Evolutionary conservation across 306 rosid genomes (phyloP), one percentile per base, ranked within the genome.

Genomic region (Rubus idaeus): DNA sequence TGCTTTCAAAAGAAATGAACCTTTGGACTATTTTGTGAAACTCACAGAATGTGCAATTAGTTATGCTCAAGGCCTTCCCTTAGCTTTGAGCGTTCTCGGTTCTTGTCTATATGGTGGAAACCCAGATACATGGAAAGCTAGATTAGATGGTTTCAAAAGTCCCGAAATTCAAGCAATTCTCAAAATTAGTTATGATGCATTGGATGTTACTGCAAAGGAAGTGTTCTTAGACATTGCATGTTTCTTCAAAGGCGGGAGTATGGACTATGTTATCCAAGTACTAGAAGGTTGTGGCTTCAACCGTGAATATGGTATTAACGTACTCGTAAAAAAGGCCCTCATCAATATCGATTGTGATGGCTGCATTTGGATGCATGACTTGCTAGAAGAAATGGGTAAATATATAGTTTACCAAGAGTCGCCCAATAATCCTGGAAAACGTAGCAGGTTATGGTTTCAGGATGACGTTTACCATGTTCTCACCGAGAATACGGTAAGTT

Each of bases 51-150:
- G 4, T 13, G 8, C 73, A 3, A 0, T 69, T 14, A 0, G 37
- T 3, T 47, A 47, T 26, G 73, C 30, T 47, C 73, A 47, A 13
- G 23, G 44, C 44, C 58, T 69, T 23, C 90, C 90, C 35, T 2
- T 87, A 72, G 87, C 83, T 67, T 55, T 84, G 68, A 72, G 63
- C 52, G 83, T 82, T 49, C 71, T 87, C 78, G 90, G 88, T 3
- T 82, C 83, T 6, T 69, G 75, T 80, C 62, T 87, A 75, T 75
- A 18, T 44, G 57, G 71, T 0, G 77, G 42, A 61, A 75, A 58
- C 3, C 35, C 44, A 6, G 68, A 76, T 7, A 41, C 68, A 30
- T 87, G 57, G 73, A 0, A 5, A 69, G 73, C 4, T 4, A 5
- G 57, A 69, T 13, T 47, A 47, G 7, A 69, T 69, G 52, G 73